Evolutionary conservation across 148 eudicot genomes (phyloP).

Genomic region (Polygonum maritimum): DNA sequence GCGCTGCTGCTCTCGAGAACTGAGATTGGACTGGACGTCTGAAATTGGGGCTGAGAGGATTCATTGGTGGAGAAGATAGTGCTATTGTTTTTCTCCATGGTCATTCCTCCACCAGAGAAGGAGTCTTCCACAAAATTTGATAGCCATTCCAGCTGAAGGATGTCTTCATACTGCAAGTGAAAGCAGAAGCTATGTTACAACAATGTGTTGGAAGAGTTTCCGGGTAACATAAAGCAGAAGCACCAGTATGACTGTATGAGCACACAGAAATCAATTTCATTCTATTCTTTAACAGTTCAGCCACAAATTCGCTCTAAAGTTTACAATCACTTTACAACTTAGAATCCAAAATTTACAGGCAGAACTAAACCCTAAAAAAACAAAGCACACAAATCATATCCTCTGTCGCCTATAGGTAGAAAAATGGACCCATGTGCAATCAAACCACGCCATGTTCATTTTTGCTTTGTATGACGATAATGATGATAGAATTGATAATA

Average conservation of each 20-base stretch:
- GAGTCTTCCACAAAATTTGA: constrained; percentile 88
- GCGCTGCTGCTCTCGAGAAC: constrained; percentile 72
- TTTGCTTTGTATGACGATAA: background rate
- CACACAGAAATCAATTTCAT: background rate
- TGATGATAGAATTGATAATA: background rate
- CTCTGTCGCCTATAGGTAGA: background rate
- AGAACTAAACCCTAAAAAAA: background rate
- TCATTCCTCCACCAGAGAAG: constrained; percentile 60
- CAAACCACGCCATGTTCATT: constrained; percentile 3
- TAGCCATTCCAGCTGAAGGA: constrained; percentile 85
- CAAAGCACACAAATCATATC: background rate
- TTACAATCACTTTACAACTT: background rate
- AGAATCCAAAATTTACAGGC: background rate
- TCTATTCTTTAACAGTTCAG: background rate
- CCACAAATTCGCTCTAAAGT: background rate
- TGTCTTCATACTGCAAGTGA: constrained; percentile 70
- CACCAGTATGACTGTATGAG: background rate
- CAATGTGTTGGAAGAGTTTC: too few relatives aligned
- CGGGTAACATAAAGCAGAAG: background rate
- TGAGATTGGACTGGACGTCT: constrained; percentile 64
- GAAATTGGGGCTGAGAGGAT: constrained; percentile 43
- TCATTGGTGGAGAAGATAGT: constrained; percentile 11
- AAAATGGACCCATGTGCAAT: constrained; percentile 7
- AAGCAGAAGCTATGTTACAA: background rate
- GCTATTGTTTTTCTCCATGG: constrained; percentile 29